Conservation (phyloP, 2,329 filamentous ascomycete genomes). For the Elsinoe batatas region DNA sequence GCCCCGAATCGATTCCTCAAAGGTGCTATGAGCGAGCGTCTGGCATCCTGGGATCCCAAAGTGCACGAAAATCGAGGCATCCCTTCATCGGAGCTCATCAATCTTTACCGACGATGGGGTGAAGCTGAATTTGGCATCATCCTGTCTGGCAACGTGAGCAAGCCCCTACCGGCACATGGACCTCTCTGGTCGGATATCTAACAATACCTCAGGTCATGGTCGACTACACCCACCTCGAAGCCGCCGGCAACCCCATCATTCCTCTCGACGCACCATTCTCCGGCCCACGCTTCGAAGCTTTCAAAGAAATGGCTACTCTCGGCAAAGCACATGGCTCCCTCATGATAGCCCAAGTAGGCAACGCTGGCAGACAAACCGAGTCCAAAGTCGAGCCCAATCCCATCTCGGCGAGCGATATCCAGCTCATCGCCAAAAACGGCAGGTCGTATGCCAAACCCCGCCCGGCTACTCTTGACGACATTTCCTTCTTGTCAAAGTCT, state of each 20-base stretch:
- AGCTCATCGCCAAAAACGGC: slow-evolving; percentile 37
- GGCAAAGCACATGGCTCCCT: slow-evolving; percentile 49
- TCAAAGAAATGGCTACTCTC: slow-evolving; percentile 45
- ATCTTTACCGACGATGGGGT: slow-evolving; percentile 53
- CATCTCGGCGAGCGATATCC: slow-evolving; percentile 42
- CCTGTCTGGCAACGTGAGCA: slow-evolving; percentile 46
- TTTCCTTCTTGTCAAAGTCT: slow-evolving; percentile 46
- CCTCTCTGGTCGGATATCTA: neutral
- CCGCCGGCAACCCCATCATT: slow-evolving; percentile 50
- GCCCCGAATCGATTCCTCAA: slow-evolving; percentile 58
- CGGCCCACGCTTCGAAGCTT: slow-evolving; percentile 51
- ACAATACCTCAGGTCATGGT: slow-evolving; percentile 41
- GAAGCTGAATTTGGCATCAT: slow-evolving; percentile 48
- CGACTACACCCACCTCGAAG: slow-evolving; percentile 49
- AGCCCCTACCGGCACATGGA: neutral
- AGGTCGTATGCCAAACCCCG: slow-evolving; percentile 45
- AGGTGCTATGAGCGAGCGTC: slow-evolving; percentile 55
- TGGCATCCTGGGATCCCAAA: slow-evolving; percentile 51
- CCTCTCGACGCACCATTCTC: slow-evolving; percentile 41
- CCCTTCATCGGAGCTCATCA: slow-evolving; percentile 44
- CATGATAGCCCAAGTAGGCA: slow-evolving; percentile 51
- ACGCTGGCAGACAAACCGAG: slow-evolving; percentile 50
- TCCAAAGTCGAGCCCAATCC: slow-evolving; percentile 38
- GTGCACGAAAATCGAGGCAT: slow-evolving; percentile 45
- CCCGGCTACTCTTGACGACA: slow-evolving; percentile 45